Conservation (phyloP, 2,329 filamentous ascomycete species). For the Aspergillus sp. region DNA sequence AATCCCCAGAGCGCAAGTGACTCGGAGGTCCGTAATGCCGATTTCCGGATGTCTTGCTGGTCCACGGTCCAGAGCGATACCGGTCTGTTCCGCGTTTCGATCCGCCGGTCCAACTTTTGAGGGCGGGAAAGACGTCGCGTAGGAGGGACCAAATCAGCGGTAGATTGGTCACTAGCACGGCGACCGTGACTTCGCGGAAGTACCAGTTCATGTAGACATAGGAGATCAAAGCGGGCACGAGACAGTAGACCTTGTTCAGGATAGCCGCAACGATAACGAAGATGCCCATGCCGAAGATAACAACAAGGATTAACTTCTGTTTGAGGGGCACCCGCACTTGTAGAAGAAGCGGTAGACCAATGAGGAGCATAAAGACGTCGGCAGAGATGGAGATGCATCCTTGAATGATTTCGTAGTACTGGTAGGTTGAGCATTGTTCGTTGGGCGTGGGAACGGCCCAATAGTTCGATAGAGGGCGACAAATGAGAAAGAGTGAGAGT, state of each 20-base stretch:
- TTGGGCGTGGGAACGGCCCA: conserved; percentile 50
- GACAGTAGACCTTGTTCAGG: conserved; percentile 50
- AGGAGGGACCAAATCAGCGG: conserved; percentile 54
- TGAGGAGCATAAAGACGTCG: conserved; percentile 43
- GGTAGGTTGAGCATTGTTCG: conserved; percentile 45
- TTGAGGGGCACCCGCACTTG: conserved; percentile 41
- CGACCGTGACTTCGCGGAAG: conserved; percentile 46
- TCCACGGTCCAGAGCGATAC: conserved; percentile 34
- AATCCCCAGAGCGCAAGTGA: conserved; percentile 29
- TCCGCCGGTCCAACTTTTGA: conserved; percentile 42
- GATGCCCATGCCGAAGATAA: conserved; percentile 46
- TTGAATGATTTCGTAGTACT: conserved; percentile 48
- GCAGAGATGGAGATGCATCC: conserved; percentile 47
- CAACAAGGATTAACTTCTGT: conserved; percentile 44
- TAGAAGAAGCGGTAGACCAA: conserved; percentile 45
- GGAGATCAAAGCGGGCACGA: conserved; percentile 41
- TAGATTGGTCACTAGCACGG: conserved; percentile 51
- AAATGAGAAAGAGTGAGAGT: conserved; percentile 52
- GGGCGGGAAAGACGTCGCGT: conserved; percentile 47
- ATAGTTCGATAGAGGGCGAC: conserved; percentile 51
- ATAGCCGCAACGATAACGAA: conserved; percentile 52
- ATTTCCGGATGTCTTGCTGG: conserved; percentile 27
- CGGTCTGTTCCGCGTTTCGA: conserved; percentile 34
- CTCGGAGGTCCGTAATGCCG: conserved; percentile 30
- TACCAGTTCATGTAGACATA: conserved; percentile 51